Conservation (phyloP, 129 eudicot species). For the Flaveria trinervia region DNA sequence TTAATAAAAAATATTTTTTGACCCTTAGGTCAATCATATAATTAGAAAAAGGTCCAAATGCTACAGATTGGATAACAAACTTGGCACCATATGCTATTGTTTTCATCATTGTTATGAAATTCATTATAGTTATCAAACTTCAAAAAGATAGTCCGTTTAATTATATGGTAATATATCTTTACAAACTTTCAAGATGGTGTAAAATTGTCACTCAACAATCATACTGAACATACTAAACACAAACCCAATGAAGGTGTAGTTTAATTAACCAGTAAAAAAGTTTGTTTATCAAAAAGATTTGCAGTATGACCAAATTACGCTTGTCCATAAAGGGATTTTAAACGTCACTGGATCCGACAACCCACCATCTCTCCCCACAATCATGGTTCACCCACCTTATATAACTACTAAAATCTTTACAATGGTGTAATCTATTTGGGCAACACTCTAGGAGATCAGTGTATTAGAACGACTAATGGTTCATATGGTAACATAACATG, state of each 20-base stretch:
- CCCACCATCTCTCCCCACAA: background rate
- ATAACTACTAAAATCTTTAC: slow-evolving; percentile 15
- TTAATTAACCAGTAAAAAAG: background rate
- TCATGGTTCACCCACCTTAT: slow-evolving; percentile 17
- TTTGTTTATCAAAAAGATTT: background rate
- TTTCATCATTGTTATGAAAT: background rate
- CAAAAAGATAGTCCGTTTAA: background rate
- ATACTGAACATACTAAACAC: slow-evolving; percentile 9
- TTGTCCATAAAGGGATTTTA: slow-evolving; percentile 4
- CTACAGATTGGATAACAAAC: slow-evolving; percentile 2
- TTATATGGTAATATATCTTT: slow-evolving; percentile 7
- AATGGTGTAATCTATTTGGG: background rate
- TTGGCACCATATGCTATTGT: slow-evolving; percentile 1
- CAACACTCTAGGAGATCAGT: background rate
- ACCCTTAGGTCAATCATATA: slow-evolving; percentile 9
- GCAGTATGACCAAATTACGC: slow-evolving; percentile 21
- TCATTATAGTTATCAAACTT: background rate
- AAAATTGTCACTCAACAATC: background rate
- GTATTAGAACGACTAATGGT: background rate
- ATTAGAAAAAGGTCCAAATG: background rate
- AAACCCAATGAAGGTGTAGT: background rate
- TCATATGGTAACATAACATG: slow-evolving; percentile 9
- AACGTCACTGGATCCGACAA: background rate
- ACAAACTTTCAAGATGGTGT: background rate
- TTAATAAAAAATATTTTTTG: background rate